Evolutionary conservation across 495 filamentous ascomycete genomes (phyloP), one percentile per base, ranked within the genome.

Genomic region (Xylaria telfairii): DNA sequence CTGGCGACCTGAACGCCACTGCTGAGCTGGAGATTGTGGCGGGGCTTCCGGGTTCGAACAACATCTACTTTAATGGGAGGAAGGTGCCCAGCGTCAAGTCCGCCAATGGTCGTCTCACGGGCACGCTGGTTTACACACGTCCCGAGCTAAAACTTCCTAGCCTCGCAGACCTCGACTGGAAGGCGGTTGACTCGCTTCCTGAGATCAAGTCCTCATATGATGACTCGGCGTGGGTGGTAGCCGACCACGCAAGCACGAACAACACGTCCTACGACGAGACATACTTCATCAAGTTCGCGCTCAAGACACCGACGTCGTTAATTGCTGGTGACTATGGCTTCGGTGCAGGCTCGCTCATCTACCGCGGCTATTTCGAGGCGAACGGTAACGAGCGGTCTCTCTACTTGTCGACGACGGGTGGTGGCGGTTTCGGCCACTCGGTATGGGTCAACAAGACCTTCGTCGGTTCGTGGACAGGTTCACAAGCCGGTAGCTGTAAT

Each of bases 251-350:
- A 12, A 82, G 76, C 32, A 90, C 91, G 3, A 85, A 88, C 64
- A 93, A 93, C 78, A 80, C 81, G 5, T 67, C 65, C 37, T 59
- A 67, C 8, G 51, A 67, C 32, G 65, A 67, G 17, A 67, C 65
- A 21, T 44, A 67, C 39, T 28, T 57, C 37, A 57, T 37, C 51
- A 73, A 78, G 65, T 73, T 77, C n/a, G 77, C 82, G 46, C 81
- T 92, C 8, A 81, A 80, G 3, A 92, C 92, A 0, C 88, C 91
- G 0, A 87, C 81, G 0, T 90, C 87, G 0, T 85, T 94, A 0
- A 93, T 91, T 74, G 83, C 84, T 0, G 87, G 85, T 46, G 93
- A 95, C 79, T 94, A 96, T 74, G 91, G 92, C 37, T 95, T 87
- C 81, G 83, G 92, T 76, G 87, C 88, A 0, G 93, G 92, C 46